Evolutionary conservation across 192 early-diverging fungal species (phyloP), one percentile per base, ranked within the genome.

Genomic region (Linnemannia hyalina): DNA sequence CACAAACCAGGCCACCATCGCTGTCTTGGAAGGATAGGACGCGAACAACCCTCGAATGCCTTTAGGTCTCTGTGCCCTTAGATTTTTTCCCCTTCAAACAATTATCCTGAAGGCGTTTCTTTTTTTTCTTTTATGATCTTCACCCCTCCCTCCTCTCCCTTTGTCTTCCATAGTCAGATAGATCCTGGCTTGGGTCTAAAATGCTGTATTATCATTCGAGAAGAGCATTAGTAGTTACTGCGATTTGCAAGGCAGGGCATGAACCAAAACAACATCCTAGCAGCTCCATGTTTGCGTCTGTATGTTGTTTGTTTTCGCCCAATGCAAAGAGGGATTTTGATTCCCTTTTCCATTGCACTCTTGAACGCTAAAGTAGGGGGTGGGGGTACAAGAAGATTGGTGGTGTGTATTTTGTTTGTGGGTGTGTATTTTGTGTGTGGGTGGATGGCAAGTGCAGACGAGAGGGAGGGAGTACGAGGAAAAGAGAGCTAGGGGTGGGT

Each of bases 301-400:
- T 46, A 15, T 15, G 44, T 60, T 60, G 23, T 60, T 60, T 16
- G 52, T 55, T 5, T 55, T 11, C 60, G 32, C 26, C 9, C 13
- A 57, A 20, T 22, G 49, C 49, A 4, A 5, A 22, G 16, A 49
- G 16, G 49, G 18, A 18, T 6, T 65, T 32, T 65, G n/a, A 65
- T 35, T 65, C 60, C 57, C 13, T 65, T 70, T 71, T 71, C 70
- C 40, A 71, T 42, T 71, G n/a, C 40, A 71, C 41, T 42, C 70
- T 71, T 71, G 41, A 71, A 71, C 44, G 22, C 7, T 20, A 20
- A 71, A 71, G 70, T 41, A 52, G 73, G 73, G 47, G 73, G 73
- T 6, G 16, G 23, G 46, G 42, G 70, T 26, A 46, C 22, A 73
- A 73, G 41, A 49, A 42, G n/a, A 15, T 38, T 38, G 70, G 13